Evolutionary conservation across 805 yeast species (phyloP).

Genomic region (Cyberlindnera lachancei): DNA sequence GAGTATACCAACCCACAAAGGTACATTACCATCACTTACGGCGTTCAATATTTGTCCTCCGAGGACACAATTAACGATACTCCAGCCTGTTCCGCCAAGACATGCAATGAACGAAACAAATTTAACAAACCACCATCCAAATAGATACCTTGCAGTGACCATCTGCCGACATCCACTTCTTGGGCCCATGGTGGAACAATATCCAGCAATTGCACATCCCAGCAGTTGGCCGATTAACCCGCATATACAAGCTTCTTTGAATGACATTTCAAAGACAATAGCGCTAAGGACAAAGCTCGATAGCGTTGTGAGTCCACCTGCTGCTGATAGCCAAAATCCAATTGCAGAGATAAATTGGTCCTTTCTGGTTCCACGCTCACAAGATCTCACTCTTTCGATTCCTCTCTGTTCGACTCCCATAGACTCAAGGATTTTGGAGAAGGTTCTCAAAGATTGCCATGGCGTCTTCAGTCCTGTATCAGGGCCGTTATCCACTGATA

Average conservation of each 20-base stretch:
- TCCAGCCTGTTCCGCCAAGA: constrained; percentile 81
- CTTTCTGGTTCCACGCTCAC: constrained; percentile 36
- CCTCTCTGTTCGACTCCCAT: constrained; percentile 73
- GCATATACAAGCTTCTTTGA: constrained; percentile 52
- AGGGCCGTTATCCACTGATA: no score
- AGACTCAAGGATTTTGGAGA: constrained; percentile 42
- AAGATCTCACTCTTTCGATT: constrained; percentile 63
- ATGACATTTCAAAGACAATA: constrained; percentile 57
- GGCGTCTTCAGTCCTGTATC: neutral
- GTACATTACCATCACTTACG: constrained; percentile 55
- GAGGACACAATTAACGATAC: constrained; percentile 75
- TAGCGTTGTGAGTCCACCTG: constrained; percentile 84
- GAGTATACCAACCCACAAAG: constrained; percentile 67
- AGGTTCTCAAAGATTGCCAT: constrained; percentile 3
- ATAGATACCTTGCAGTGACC: constrained; percentile 73
- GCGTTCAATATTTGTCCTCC: constrained; percentile 78
- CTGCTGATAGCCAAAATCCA: constrained; percentile 79
- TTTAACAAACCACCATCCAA: constrained; percentile 83
- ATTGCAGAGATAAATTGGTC: constrained; percentile 36
- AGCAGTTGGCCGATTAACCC: constrained; percentile 58
- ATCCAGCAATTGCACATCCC: constrained; percentile 75
- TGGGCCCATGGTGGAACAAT: constrained; percentile 84
- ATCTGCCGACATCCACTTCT: constrained; percentile 84
- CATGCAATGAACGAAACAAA: constrained; percentile 65
- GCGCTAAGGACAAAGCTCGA: constrained; percentile 77